A percentile compares a stretch with the other conserved stretches of the same genome.
Evolutionary conservation across 2,329 filamentous ascomycete species (phyloP).

Genomic region (Fusarium aywerte): DNA sequence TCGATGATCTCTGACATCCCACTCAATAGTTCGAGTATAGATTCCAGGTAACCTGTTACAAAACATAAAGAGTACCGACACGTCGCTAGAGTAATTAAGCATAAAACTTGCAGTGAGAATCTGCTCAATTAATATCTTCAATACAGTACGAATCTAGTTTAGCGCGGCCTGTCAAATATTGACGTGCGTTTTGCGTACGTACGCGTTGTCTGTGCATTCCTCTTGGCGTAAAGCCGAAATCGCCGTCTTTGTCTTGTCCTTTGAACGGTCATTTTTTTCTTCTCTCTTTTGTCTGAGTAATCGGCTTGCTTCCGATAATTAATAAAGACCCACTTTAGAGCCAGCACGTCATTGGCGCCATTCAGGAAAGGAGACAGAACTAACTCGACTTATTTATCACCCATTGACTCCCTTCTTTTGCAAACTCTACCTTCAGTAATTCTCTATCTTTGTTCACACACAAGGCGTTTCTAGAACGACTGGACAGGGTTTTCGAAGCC

Average conservation of each 20-base stretch:
- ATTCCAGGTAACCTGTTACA: no score
- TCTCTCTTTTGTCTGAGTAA: neutral
- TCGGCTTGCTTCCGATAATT: conserved; percentile 2
- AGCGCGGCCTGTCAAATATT: neutral
- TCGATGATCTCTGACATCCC: neutral
- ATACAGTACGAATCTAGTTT: neutral
- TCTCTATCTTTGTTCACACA: neutral
- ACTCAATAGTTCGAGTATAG: neutral
- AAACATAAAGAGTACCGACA: neutral
- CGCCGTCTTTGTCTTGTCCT: conserved; percentile 1
- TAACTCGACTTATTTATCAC: conserved; percentile 1
- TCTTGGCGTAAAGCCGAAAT: conserved; percentile 27
- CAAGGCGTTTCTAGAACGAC: rapidly evolving
- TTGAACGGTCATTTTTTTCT: neutral
- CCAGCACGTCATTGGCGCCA: conserved; percentile 32
- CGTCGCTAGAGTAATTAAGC: neutral
- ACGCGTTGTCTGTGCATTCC: conserved; percentile 14
- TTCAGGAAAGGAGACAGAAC: conserved; percentile 11
- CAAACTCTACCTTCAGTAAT: no score
- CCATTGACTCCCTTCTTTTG: conserved; percentile 2
- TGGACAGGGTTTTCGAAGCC: rapidly evolving
- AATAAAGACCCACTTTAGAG: conserved; percentile 1
- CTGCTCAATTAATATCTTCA: neutral
- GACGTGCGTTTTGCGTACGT: conserved; percentile 3
- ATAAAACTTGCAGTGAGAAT: neutral